Conservation (phyloP, 768 basidiomycete species). For the Suillus lakei region DNA sequence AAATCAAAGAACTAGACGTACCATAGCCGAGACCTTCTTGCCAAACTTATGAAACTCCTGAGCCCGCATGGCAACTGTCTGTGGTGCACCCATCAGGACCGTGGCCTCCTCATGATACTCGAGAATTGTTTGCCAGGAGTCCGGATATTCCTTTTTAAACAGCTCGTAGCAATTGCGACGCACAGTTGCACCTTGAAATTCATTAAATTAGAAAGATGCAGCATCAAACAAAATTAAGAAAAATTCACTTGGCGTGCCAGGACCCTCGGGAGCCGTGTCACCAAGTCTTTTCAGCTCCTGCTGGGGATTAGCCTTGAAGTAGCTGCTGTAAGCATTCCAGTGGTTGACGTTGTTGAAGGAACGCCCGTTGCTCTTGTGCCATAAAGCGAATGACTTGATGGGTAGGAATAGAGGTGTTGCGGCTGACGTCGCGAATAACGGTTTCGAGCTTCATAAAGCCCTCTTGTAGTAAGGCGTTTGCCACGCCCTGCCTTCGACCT, state of each 20-base stretch:
- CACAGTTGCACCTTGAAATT: background rate
- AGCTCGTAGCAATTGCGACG: background rate
- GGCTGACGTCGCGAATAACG: background rate
- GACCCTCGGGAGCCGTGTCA: background rate
- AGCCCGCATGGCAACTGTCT: background rate
- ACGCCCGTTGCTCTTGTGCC: slow-evolving; percentile 4
- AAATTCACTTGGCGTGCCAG: background rate
- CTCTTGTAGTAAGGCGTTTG: background rate
- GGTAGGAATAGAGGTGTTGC: slow-evolving; percentile 4
- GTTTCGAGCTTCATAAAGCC: slow-evolving; percentile 3
- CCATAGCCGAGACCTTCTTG: background rate
- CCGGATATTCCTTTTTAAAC: background rate
- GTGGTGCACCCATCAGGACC: background rate
- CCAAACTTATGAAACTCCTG: background rate
- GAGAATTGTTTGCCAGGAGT: background rate
- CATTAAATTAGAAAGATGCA: background rate
- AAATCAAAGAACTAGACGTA: background rate
- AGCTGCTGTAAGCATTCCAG: slow-evolving; percentile 12
- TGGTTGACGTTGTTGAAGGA: slow-evolving; percentile 9
- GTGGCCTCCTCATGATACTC: background rate
- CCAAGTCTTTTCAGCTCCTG: slow-evolving; percentile 7
- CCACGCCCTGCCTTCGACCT: background rate
- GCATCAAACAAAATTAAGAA: background rate
- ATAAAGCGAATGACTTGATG: slow-evolving; percentile 12
- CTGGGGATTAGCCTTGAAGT: slow-evolving; percentile 8